phyloP scores from a whole-genome alignment of 441 rosid species.

The Melastoma candidum region DNA sequence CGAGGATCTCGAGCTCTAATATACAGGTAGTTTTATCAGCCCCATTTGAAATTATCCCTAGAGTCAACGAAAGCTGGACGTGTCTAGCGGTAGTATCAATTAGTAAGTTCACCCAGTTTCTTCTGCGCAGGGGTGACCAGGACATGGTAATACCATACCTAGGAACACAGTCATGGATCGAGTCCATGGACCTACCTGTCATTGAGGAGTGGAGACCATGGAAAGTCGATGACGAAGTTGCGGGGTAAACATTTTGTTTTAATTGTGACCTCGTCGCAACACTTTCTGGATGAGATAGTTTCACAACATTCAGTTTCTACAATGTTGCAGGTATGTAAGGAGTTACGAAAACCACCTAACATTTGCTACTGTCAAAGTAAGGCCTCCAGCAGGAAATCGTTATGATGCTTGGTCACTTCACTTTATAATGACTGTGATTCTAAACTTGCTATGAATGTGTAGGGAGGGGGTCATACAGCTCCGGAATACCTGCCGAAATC shows the following conservation, averaged over 20 bases:
- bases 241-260: slow-evolving; percentile 11
- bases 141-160: slow-evolving; percentile 16
- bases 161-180: slow-evolving; percentile 24
- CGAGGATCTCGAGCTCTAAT: slow-evolving; percentile 20
- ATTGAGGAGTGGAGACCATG: slow-evolving; percentile 21
- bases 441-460: slow-evolving; percentile 3
- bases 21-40: slow-evolving; percentile 12
- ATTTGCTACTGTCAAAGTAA: slow-evolving; percentile 32
- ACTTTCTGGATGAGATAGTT: neutral
- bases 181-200: slow-evolving; percentile 13
- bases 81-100: neutral
- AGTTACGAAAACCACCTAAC: slow-evolving; percentile 18
- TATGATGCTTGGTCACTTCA: no score
- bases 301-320: neutral
- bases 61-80: no score
- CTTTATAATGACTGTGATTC: no score
- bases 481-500: slow-evolving; percentile 26
- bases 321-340: slow-evolving; percentile 14
- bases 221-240: slow-evolving; percentile 21
- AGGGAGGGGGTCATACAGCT: slow-evolving; percentile 34
- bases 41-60: neutral
- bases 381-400: neutral
- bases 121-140: slow-evolving; percentile 21
- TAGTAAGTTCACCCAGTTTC: neutral
- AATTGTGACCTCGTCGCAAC: neutral